phyloP scores from a whole-genome alignment of 2,329 filamentous ascomycete species.

The Scolecobasidium constrictum region DNA sequence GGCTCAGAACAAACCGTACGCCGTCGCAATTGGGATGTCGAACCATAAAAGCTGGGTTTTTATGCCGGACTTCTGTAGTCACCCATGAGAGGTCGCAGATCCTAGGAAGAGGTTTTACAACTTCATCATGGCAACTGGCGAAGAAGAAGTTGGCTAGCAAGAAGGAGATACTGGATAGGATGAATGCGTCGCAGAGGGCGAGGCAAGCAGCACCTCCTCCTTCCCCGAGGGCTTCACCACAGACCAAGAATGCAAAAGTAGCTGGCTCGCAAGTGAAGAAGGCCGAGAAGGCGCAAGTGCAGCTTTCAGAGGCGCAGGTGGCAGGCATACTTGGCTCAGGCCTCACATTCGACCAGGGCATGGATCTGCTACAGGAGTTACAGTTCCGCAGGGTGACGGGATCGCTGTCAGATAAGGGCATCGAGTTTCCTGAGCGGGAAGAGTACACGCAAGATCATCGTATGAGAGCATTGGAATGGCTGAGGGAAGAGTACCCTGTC shows the following conservation, averaged over 20 bases:
- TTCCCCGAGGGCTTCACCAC: background rate
- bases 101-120: background rate
- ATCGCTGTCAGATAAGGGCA: slow-evolving; percentile 27
- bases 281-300: background rate
- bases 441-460: slow-evolving; percentile 18
- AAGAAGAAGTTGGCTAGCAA: too few relatives aligned
- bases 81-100: background rate
- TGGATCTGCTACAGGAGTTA: slow-evolving; percentile 25
- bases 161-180: too few relatives aligned
- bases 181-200: too few relatives aligned
- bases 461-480: slow-evolving; percentile 22
- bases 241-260: background rate
- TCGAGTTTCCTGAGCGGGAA: slow-evolving; percentile 18
- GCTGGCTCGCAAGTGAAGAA: background rate
- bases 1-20: background rate
- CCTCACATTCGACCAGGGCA: slow-evolving; percentile 20
- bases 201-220: too few relatives aligned
- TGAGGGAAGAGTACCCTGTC: slow-evolving; percentile 24
- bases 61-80: background rate
- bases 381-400: slow-evolving; percentile 28
- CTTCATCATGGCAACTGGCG: background rate
- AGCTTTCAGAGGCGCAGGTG: slow-evolving; percentile 8
- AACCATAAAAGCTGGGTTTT: background rate
- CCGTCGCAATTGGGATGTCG: background rate
- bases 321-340: slow-evolving; percentile 19